Conservation (phyloP, 108 stramenopile species). For the Tribonema minus region DNA sequence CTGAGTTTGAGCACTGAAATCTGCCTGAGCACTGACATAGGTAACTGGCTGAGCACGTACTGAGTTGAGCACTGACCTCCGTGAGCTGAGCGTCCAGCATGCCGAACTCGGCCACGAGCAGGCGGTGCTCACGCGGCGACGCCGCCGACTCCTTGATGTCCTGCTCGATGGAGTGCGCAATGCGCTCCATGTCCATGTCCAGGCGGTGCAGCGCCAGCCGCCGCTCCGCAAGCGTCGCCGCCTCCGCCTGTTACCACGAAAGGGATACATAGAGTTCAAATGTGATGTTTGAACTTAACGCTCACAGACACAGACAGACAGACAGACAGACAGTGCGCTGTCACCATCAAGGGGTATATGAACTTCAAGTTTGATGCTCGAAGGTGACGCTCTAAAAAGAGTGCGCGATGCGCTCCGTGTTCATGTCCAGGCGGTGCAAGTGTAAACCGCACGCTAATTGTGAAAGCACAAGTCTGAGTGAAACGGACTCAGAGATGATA, state of each 20-base stretch:
- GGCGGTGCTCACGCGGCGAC: slow-evolving; percentile 66
- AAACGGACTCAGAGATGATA: too few relatives aligned
- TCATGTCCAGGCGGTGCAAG: slow-evolving; percentile 47
- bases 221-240: neutral
- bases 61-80: too few relatives aligned
- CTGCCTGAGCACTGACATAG: too few relatives aligned
- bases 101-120: slow-evolving; percentile 92
- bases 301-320: neutral
- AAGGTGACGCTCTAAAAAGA: slow-evolving; percentile 66
- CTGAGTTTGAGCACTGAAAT: too few relatives aligned
- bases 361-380: too few relatives aligned
- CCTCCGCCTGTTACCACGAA: neutral
- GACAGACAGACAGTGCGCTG: neutral
- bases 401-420: slow-evolving; percentile 80
- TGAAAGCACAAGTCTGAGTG: too few relatives aligned
- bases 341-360: too few relatives aligned
- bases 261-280: neutral
- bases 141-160: slow-evolving; percentile 26
- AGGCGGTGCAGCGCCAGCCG: slow-evolving; percentile 26
- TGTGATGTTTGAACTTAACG: neutral
- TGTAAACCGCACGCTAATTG: too few relatives aligned
- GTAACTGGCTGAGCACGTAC: too few relatives aligned
- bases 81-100: slow-evolving; percentile 82
- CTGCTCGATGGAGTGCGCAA: slow-evolving; percentile 79
- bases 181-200: slow-evolving; percentile 73